phyloP scores from a whole-genome alignment of 106 monocot genomes.

The Gastrodia elata region DNA sequence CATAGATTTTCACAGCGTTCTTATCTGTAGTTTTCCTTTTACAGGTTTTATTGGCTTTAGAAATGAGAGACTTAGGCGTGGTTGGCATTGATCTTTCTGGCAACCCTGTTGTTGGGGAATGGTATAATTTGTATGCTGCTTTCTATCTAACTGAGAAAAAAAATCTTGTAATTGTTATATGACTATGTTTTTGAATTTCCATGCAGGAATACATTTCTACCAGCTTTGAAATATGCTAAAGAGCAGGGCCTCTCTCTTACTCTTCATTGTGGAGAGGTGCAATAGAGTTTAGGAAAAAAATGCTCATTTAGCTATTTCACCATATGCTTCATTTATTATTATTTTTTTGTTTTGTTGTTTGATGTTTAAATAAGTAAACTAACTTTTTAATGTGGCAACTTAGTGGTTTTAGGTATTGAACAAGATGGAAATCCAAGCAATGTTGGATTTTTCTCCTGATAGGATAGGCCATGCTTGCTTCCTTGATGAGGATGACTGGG shows the following conservation, averaged over 20 bases:
- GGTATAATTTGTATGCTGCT: constrained; percentile 30
- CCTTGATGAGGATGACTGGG: constrained; percentile 67
- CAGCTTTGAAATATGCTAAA: constrained; percentile 76
- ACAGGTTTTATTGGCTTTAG: constrained; percentile 73
- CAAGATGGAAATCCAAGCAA: constrained; percentile 68
- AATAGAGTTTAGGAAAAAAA: constrained; percentile 7
- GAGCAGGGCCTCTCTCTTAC: constrained; percentile 69
- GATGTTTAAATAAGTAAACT: constrained; percentile 7
- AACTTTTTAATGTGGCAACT: constrained; percentile 25
- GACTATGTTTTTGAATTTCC: constrained; percentile 7
- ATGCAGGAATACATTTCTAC: constrained; percentile 69
- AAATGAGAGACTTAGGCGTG: constrained; percentile 76
- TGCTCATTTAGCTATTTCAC: not conserved
- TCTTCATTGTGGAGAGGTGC: constrained; percentile 86
- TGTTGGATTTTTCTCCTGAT: constrained; percentile 66
- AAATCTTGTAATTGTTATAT: not conserved
- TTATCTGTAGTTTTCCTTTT: not conserved
- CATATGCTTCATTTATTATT: no score
- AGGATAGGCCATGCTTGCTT: constrained; percentile 92
- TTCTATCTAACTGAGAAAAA: not conserved
- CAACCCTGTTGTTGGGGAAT: constrained; percentile 84
- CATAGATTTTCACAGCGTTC: not conserved
- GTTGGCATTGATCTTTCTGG: constrained; percentile 96
- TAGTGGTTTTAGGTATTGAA: constrained; percentile 73
- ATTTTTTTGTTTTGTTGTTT: not conserved